Evolutionary conservation across 345 rosid genomes (phyloP).

Genomic region (Anacardium occidentale): DNA sequence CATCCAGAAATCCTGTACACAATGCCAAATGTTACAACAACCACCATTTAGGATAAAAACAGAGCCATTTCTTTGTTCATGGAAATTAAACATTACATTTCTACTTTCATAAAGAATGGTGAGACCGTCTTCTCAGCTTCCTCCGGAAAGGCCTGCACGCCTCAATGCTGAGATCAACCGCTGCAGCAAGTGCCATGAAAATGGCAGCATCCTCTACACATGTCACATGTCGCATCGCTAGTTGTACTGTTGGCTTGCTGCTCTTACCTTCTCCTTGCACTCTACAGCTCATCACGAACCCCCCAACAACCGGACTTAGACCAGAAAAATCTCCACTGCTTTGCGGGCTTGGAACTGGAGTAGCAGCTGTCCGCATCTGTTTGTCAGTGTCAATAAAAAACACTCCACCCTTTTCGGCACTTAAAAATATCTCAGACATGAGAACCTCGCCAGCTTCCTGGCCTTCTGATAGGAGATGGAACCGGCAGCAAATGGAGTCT

Average conservation of each 20-base stretch:
- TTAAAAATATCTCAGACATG: constrained; percentile 78
- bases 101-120: constrained; percentile 52
- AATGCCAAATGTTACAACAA: constrained; percentile 28
- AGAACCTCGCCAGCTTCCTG: constrained; percentile 76
- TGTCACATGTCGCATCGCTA: constrained; percentile 85
- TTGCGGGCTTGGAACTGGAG: constrained; percentile 86
- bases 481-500: constrained; percentile 82
- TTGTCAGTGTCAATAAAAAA: constrained; percentile 81
- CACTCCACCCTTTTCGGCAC: constrained; percentile 89
- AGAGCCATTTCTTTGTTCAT: constrained; percentile 25
- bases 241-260: constrained; percentile 79
- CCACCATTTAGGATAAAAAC: constrained; percentile 2
- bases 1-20: constrained; percentile 33
- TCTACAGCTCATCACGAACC: constrained; percentile 91
- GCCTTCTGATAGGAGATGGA: constrained; percentile 74
- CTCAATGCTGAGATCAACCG: constrained; percentile 87
- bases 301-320: constrained; percentile 52
- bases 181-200: constrained; percentile 94
- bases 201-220: constrained; percentile 97
- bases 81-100: constrained; percentile 21
- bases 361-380: constrained; percentile 57
- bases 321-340: constrained; percentile 89
- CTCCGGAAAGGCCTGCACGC: constrained; percentile 91
- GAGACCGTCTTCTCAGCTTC: constrained; percentile 56
- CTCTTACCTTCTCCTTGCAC: constrained; percentile 91